A percentile compares a stretch with the other conserved stretches of the same genome.
These are phyloP conservation scores for Spathaspora gorwiae DNA, from an alignment of 805 yeast species.

Conservation along the genomic window DNA sequence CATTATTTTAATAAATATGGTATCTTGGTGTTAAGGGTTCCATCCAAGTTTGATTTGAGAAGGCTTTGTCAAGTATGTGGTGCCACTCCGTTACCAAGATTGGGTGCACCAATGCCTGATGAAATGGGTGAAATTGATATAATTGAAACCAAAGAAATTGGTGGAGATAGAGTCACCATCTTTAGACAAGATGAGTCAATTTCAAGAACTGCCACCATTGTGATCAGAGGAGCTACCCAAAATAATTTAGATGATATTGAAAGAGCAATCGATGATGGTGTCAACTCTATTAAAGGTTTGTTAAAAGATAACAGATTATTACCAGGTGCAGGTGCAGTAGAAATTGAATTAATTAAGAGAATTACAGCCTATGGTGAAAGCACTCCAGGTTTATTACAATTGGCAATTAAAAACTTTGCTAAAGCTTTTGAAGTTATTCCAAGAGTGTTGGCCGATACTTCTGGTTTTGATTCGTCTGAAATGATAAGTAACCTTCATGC, in stretches of 20 bases:
- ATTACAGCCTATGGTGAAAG: constrained; percentile 84
- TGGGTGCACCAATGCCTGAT: constrained; percentile 93
- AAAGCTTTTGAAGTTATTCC: constrained; percentile 94
- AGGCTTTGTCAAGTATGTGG: constrained; percentile 95
- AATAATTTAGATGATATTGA: constrained; percentile 91
- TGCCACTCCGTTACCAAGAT: constrained; percentile 89
- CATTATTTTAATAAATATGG: constrained; percentile 88
- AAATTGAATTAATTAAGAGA: constrained; percentile 77
- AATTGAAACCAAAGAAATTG: constrained; percentile 90
- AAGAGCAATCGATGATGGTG: constrained; percentile 97
- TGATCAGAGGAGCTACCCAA: constrained; percentile 94
- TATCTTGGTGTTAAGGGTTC: constrained; percentile 81
- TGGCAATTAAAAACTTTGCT: constrained; percentile 92
- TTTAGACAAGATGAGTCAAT: constrained; percentile 79
- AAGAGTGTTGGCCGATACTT: constrained; percentile 86
- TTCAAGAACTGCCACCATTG: constrained; percentile 78
- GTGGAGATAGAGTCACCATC: constrained; percentile 94
- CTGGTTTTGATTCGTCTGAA: constrained; percentile 88
- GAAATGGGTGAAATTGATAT: constrained; percentile 86
- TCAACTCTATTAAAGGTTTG: constrained; percentile 83
- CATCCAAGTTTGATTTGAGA: constrained; percentile 90
- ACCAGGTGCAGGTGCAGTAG: constrained; percentile 96
- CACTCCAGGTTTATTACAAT: constrained; percentile 88
- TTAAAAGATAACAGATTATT: constrained; percentile 73
- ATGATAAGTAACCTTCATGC: constrained; percentile 86